These are phyloP conservation scores for Moniliophthora roreri DNA, from an alignment of 1,284 basidiomycete species.

Conservation along the genomic window DNA sequence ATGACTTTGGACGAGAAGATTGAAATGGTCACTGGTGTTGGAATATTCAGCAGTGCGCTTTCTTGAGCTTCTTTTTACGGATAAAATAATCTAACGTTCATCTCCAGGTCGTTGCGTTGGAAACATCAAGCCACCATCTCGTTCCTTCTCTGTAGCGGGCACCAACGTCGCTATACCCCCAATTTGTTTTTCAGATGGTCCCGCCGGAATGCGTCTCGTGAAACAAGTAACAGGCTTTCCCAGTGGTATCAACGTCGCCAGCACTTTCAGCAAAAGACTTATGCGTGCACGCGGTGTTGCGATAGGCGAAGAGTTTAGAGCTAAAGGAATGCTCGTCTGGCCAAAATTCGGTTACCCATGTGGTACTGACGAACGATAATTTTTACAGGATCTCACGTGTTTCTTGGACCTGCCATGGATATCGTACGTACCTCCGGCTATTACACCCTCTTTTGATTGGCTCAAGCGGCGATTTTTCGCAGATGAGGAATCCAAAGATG, in stretches of 20 bases:
- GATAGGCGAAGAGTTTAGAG: conserved; percentile 71
- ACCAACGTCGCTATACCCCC: conserved; percentile 38
- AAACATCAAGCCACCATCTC: conserved; percentile 45
- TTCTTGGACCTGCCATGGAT: conserved; percentile 16
- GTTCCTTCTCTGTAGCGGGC: conserved; percentile 20
- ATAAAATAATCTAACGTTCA: neutral
- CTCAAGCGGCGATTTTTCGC: neutral
- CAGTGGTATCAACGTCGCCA: conserved; percentile 52
- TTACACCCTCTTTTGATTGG: neutral
- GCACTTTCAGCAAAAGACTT: conserved; percentile 54
- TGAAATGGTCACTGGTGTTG: conserved; percentile 48
- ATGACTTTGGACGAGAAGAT: conserved; percentile 51
- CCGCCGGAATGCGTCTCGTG: conserved; percentile 47
- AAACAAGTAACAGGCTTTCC: conserved; percentile 58
- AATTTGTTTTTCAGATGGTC: conserved; percentile 56
- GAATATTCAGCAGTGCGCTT: conserved; percentile 40
- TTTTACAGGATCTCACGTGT: conserved; percentile 19
- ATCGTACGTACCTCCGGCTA: conserved; percentile 28
- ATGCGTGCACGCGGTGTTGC: conserved; percentile 65
- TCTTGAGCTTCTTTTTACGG: neutral
- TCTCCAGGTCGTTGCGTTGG: conserved; percentile 60
- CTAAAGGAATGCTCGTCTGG: conserved; percentile 52
- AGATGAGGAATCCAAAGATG: conserved; percentile 27
- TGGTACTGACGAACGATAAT: conserved; percentile 6
- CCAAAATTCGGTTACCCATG: neutral